Evolutionary conservation across 345 rosid species (phyloP), one percentile per base, ranked within the genome.

Genomic region (Durio zibethinus): DNA sequence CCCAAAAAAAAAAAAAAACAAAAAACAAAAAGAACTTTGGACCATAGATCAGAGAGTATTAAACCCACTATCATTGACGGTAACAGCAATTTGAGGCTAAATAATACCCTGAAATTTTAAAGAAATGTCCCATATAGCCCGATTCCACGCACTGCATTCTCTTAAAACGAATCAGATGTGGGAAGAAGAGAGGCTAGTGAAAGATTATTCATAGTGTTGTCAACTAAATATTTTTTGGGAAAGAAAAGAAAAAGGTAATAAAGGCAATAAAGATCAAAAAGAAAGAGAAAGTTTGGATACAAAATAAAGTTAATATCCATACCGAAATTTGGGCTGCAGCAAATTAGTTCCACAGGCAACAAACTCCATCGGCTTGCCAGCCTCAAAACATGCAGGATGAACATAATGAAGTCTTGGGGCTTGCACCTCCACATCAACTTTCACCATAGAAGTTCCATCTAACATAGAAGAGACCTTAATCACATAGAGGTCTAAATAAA

Each of bases 381-480:
- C 97, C 90, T 92, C 98, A 85, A 96, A 93, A 85, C 87, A 92
- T 75, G 83, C 80, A 63, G 99, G 98, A 83, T 91, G 85, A 80
- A 96, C 93, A 86, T 83, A 91, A 79, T 92, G 97, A 85, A 93
- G 97, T 81, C 84, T 87, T 2, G 98, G 98, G 27, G 91, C 85
- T 61, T 36, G 87, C 73, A 84, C 74, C 83, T 87, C 82, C 75
- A 77, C 81, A 79, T 88, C 85, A 67, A 90, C 84, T 88, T 88
- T 85, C 70, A 68, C 76, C 71, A 96, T 82, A 29, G 97, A 85
- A 78, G 84, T 81, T 82, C 89, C 98, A 84, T 88, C 97, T 93
- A 84, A 63, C 31, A 23, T 47, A 71, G 31, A 52, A 57, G 78
- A 71, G 40, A 60, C 52, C 40, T 42, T 70, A 42, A 45, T 71